Evolutionary conservation across 2,329 filamentous ascomycete species (phyloP).

Genomic region (Cytospora mali): DNA sequence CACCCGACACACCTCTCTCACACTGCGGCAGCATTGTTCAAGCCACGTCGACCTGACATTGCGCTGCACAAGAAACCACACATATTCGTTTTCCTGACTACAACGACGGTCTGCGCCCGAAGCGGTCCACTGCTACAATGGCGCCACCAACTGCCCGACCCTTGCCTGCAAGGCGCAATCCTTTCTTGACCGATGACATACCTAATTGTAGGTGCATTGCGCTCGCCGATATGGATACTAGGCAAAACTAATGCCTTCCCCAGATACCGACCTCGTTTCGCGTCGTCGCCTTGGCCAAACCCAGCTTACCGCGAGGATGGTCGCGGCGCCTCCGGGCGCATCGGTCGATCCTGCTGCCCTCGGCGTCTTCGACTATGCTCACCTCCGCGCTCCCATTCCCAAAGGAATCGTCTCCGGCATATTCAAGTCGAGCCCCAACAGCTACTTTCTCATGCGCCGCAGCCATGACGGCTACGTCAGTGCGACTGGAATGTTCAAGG

Average conservation of each 20-base stretch:
- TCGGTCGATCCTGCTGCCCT: slow-evolving; percentile 74
- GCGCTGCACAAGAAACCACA: not conserved
- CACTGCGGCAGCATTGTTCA: not conserved
- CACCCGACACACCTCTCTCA: slow-evolving; percentile 12
- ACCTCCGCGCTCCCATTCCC: slow-evolving; percentile 88
- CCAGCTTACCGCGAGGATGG: slow-evolving; percentile 80
- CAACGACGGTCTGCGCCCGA: not conserved
- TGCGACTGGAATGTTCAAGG: slow-evolving; percentile 91
- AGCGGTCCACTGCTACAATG: slow-evolving; percentile 27
- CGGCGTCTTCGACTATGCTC: slow-evolving; percentile 92
- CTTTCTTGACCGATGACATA: slow-evolving; percentile 54
- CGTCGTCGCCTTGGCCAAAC: slow-evolving; percentile 92
- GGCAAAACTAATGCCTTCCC: slow-evolving; percentile 27
- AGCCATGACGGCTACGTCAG: slow-evolving; percentile 84
- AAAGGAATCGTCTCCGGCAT: slow-evolving; percentile 92
- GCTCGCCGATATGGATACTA: not conserved
- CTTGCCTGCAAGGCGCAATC: slow-evolving; percentile 54
- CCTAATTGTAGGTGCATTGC: slow-evolving; percentile 49
- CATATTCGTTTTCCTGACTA: not conserved
- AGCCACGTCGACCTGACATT: not conserved
- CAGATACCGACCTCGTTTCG: slow-evolving; percentile 74
- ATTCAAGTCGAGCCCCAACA: slow-evolving; percentile 85
- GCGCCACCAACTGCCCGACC: slow-evolving; percentile 27
- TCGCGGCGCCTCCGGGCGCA: slow-evolving; percentile 69
- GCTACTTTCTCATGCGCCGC: slow-evolving; percentile 95